These are phyloP conservation scores for Nemania abortiva DNA, from an alignment of 2,329 filamentous ascomycete genomes.

Conservation along the genomic window DNA sequence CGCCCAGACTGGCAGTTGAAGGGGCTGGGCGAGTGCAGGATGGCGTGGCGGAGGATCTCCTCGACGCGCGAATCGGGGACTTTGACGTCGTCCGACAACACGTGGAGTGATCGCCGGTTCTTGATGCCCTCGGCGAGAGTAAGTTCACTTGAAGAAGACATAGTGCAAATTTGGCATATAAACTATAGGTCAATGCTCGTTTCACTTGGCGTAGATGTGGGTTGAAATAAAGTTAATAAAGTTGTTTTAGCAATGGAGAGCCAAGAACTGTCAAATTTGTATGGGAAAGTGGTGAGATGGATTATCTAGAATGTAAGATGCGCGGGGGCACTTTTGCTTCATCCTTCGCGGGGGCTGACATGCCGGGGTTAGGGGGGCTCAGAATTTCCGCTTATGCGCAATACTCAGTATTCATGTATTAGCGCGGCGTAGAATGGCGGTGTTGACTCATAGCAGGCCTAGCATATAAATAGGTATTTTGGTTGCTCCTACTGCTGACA, in stretches of 20 bases:
- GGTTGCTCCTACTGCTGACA: not conserved
- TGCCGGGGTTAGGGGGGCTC: not conserved
- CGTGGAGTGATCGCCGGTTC: conserved; percentile 23
- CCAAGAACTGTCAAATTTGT: not conserved
- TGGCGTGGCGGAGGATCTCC: conserved; percentile 17
- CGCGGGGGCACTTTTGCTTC: not conserved
- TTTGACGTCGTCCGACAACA: conserved; percentile 16
- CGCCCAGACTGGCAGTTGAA: conserved; percentile 16
- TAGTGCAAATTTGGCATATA: not conserved
- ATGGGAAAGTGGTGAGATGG: not conserved
- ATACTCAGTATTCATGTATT: not conserved
- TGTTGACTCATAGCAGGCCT: not conserved
- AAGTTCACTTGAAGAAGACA: conserved; percentile 13
- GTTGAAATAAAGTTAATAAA: not conserved
- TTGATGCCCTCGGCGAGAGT: conserved; percentile 23
- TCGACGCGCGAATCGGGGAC: conserved; percentile 6
- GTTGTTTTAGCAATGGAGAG: not conserved
- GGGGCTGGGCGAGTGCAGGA: conserved; percentile 20
- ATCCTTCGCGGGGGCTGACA: too few species aligned
- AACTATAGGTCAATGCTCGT: not conserved
- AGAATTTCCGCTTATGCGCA: not conserved
- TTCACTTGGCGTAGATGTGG: not conserved
- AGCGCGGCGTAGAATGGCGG: not conserved
- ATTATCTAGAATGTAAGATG: not conserved
- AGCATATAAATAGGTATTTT: not conserved